These are phyloP conservation scores for Chondrus crispus DNA, from an alignment of 23 red algal genomes.

Conservation along the genomic window DNA sequence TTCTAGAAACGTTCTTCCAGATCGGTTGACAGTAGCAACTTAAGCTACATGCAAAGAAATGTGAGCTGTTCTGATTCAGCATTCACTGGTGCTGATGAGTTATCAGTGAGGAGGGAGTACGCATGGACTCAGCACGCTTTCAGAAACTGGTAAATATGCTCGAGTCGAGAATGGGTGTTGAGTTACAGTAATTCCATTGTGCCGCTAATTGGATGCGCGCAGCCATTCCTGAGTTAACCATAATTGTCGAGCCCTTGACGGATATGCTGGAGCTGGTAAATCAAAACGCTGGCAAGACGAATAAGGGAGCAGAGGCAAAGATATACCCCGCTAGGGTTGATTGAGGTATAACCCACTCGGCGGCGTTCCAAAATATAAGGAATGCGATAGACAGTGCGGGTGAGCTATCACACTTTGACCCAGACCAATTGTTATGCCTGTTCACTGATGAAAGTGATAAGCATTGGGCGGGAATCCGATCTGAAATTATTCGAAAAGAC, in stretches of 20 bases:
- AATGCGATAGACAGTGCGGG: neutral
- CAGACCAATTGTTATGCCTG: neutral
- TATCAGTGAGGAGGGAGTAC: neutral
- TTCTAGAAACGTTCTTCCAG: neutral
- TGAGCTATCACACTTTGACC: neutral
- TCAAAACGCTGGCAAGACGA: neutral
- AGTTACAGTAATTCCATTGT: constrained; percentile 6
- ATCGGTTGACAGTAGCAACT: neutral
- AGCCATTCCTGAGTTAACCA: neutral
- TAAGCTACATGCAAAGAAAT: neutral
- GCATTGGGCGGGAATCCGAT: neutral
- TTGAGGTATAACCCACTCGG: neutral
- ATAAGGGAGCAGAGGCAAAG: neutral
- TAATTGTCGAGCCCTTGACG: neutral
- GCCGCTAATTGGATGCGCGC: neutral
- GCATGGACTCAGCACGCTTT: neutral
- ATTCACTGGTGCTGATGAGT: neutral
- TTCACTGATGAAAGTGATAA: neutral
- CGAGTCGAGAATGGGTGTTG: neutral
- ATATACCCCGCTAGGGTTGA: neutral
- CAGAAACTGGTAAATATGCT: neutral
- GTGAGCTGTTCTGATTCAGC: neutral
- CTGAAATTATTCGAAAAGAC: neutral
- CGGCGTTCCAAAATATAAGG: neutral
- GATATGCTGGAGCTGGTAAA: constrained; percentile 4